A percentile compares a stretch with the other conserved stretches of the same genome.
phyloP scores from a whole-genome alignment of 768 basidiomycete species.

The Thelephora aurantiotincta region DNA sequence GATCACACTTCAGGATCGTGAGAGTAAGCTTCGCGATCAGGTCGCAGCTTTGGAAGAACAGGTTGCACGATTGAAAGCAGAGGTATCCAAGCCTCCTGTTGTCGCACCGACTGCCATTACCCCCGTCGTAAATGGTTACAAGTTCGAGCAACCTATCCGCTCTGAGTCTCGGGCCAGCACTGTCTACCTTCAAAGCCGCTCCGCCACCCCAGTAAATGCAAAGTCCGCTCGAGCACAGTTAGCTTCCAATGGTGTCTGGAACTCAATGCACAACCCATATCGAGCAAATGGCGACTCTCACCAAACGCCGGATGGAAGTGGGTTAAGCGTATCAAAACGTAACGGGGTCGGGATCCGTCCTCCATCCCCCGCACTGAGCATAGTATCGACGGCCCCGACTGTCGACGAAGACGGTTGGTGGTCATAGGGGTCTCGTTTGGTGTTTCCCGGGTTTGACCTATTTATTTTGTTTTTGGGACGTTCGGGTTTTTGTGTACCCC shows the following conservation, averaged over 20 bases:
- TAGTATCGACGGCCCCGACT: constrained; percentile 58
- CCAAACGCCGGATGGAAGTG: constrained; percentile 17
- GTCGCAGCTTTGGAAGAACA: constrained; percentile 48
- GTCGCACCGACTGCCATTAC: constrained; percentile 14
- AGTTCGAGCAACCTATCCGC: constrained; percentile 27
- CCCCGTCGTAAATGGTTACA: constrained; percentile 22
- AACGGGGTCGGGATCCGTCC: constrained; percentile 9
- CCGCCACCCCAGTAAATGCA: constrained; percentile 35
- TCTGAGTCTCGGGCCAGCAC: constrained; percentile 71
- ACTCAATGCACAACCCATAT: constrained; percentile 50
- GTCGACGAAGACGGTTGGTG: constrained; percentile 72
- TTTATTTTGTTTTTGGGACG: too few species aligned
- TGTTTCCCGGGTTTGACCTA: too few species aligned
- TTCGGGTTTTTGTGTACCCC: too few species aligned
- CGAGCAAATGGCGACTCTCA: constrained; percentile 21
- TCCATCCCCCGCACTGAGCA: constrained; percentile 68
- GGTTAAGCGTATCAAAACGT: constrained; percentile 12
- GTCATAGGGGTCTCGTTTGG: constrained; percentile 21
- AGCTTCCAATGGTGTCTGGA: constrained; percentile 52
- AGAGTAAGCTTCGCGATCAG: constrained; percentile 54
- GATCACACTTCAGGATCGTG: constrained; percentile 41
- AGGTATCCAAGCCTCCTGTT: constrained; percentile 34
- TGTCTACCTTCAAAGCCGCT: constrained; percentile 34
- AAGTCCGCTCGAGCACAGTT: constrained; percentile 29
- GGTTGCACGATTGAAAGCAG: constrained; percentile 39